phyloP scores from a whole-genome alignment of 257 asterid species.

The Solanum peruvianum region DNA sequence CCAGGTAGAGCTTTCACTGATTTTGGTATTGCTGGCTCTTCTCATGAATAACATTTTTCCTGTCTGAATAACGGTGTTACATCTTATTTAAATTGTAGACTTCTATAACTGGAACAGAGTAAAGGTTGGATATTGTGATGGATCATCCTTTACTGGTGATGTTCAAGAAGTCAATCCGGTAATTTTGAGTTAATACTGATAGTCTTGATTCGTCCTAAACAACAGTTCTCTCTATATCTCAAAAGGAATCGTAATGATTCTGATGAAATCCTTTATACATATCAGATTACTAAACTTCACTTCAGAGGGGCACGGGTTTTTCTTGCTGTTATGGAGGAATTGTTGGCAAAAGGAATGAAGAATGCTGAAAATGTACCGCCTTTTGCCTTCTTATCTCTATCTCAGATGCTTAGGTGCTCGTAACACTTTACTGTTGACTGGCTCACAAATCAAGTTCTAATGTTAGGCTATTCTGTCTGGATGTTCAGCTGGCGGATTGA shows the following conservation, averaged over 20 bases:
- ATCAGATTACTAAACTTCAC: slow-evolving; percentile 30
- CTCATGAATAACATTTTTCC: neutral
- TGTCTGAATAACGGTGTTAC: neutral
- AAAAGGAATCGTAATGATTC: neutral
- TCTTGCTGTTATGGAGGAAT: slow-evolving; percentile 29
- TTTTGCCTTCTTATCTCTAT: neutral
- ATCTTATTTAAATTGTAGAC: slow-evolving; percentile 19
- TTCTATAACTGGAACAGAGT: slow-evolving; percentile 83
- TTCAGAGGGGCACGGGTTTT: slow-evolving; percentile 32
- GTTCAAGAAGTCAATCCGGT: slow-evolving; percentile 70
- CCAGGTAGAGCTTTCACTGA: slow-evolving; percentile 42
- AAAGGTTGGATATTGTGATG: slow-evolving; percentile 81
- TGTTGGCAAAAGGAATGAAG: slow-evolving; percentile 34
- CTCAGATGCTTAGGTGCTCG: neutral
- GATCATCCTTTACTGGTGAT: slow-evolving; percentile 87
- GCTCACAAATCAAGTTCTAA: neutral
- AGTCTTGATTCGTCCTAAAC: neutral
- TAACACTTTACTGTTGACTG: neutral
- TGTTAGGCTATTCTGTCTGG: slow-evolving; percentile 82
- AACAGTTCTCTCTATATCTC: neutral
- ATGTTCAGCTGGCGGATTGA: slow-evolving; percentile 93
- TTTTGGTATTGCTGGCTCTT: neutral
- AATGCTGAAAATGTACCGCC: slow-evolving; percentile 28
- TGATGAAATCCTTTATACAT: neutral
- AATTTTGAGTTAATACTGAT: neutral